These are phyloP conservation scores for Fraxinus sp. DNA, from an alignment of 305 asterid species.

Conservation along the genomic window DNA sequence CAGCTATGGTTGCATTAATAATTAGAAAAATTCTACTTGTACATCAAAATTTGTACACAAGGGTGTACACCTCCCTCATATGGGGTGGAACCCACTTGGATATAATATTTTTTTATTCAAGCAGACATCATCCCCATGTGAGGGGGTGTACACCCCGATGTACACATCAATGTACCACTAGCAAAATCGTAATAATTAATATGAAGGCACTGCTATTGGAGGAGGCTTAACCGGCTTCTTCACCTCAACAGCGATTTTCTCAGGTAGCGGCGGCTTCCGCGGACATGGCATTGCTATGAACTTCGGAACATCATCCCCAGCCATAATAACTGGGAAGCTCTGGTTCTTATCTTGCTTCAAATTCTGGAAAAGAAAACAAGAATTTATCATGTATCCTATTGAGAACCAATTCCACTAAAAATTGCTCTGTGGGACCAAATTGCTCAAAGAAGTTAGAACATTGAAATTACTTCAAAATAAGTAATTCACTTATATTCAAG, in stretches of 20 bases:
- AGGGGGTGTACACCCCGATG: too few species aligned
- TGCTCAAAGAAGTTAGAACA: background rate
- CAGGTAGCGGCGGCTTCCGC: background rate
- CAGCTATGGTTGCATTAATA: background rate
- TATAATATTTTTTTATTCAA: too few species aligned
- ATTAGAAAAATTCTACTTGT: too few species aligned
- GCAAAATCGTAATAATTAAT: background rate
- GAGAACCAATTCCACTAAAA: background rate
- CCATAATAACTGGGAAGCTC: constrained; percentile 31
- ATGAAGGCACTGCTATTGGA: constrained; percentile 2
- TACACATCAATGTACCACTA: too few species aligned
- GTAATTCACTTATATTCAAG: background rate
- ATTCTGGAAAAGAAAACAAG: background rate
- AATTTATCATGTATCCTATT: too few species aligned
- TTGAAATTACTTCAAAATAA: too few species aligned
- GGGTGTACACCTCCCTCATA: too few species aligned
- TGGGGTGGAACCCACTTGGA: too few species aligned
- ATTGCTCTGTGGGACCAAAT: background rate
- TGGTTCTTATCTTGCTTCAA: constrained; percentile 6
- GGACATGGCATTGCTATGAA: constrained; percentile 32
- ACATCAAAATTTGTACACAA: too few species aligned
- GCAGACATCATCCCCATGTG: too few species aligned
- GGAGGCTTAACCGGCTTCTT: background rate
- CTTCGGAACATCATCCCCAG: constrained; percentile 33
- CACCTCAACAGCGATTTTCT: background rate